A percentile compares a stretch with the other conserved stretches of the same genome.
phyloP scores from a whole-genome alignment of 345 rosid genomes.

The Salix udensis region DNA sequence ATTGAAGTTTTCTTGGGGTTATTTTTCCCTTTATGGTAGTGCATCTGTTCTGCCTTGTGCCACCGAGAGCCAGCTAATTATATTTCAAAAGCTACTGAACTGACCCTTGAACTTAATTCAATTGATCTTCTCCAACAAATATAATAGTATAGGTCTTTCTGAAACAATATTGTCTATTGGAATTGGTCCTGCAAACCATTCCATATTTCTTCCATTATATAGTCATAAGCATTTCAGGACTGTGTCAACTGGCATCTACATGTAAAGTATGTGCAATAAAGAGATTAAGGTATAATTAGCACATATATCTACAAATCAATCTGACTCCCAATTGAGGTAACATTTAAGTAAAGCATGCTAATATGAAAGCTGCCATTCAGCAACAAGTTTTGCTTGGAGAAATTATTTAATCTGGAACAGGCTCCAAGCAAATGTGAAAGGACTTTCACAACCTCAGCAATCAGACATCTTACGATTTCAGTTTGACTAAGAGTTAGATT shows the following conservation, averaged over 20 bases:
- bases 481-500: background rate
- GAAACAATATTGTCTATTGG: background rate
- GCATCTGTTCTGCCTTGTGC: background rate
- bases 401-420: background rate
- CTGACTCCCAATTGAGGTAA: too few species aligned
- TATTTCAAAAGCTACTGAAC: background rate
- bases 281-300: background rate
- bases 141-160: background rate
- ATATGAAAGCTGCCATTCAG: too few species aligned
- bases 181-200: background rate
- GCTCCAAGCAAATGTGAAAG: background rate
- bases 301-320: too few species aligned
- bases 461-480: background rate
- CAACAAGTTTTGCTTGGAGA: too few species aligned
- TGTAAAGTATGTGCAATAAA: background rate
- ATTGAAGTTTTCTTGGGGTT: background rate
- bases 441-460: background rate
- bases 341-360: too few species aligned
- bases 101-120: background rate
- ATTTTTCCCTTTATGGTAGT: background rate
- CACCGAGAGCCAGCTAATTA: background rate
- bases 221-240: too few species aligned
- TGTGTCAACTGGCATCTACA: background rate
- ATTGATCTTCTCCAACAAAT: background rate
- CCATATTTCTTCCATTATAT: background rate